Base-by-base conservation (phyloP, 73 alveolate genomes). In the Tetrahymena elliotti region DNA sequence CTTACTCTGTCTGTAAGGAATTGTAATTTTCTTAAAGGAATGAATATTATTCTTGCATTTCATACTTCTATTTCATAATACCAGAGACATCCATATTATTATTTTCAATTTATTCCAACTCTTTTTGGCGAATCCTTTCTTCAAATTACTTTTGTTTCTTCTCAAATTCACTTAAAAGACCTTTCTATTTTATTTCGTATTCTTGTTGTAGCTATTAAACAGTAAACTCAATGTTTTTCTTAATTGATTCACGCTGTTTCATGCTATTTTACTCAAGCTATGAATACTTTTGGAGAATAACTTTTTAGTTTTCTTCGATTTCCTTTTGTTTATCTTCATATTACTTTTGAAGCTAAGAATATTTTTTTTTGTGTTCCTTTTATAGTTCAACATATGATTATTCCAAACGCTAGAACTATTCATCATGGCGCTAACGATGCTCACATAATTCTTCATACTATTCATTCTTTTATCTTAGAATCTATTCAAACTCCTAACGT, bases 71-170 rank as follows among this genome's bases (percentile, higher is more conserved):
- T 11, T 31, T 68, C 88, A 68, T 68, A 8, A 68, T 68, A 16
- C 22, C 88, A n/a, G 88, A 68, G 16, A 68, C 38, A 68, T 68
- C 88, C 36, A 68, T 27, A 31, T 47, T 47, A 10, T 47, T 13
- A 47, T 68, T 68, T 68, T 68, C 88, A 6, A 68, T 31, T 24
- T 24, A 22, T 24, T 68, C 88, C 34, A 68, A 10, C 33, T 68
- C 88, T 68, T 68, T 68, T 68, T 68, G 88, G n/a, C 88, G 88
- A 68, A 68, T 68, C n/a, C 88, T 68, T 68, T 68, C 88, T 68
- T 68, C 88, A 31, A 68, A 68, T 68, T 68, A 24, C 38, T 36
- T 68, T 68, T 68, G 36, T 68, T 68, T 68, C 36, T 31, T 68
- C n/a, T 68, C 88, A 68, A 68, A 68, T 31, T 68, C 88, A 68